Percentiles rank a stretch among this genome's conserved stretches.
Evolutionary conservation across 352 stramenopile species (phyloP).

Genomic region (Phytophthora uliginosa): DNA sequence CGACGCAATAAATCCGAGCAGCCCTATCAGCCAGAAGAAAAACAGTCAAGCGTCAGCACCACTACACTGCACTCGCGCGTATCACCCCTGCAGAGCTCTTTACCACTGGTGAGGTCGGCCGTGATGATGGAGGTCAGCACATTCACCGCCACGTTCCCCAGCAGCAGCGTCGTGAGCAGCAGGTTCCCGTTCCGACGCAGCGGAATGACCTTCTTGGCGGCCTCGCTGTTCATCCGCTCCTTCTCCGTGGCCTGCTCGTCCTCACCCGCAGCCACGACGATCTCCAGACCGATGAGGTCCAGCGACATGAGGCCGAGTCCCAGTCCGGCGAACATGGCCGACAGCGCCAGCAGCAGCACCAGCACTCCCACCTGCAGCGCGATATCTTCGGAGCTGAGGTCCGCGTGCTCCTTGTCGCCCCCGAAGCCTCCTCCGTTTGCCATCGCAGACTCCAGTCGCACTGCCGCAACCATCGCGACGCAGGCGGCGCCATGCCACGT

Average conservation of each 20-base stretch:
- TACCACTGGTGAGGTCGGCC: constrained; percentile 88
- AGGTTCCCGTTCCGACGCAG: constrained; percentile 97
- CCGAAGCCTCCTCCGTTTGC: constrained; percentile 18
- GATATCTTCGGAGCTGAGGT: constrained; percentile 29
- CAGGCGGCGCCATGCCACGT: not conserved
- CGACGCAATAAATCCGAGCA: constrained; percentile 95
- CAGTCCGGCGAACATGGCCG: constrained; percentile 94
- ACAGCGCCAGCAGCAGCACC: constrained; percentile 83
- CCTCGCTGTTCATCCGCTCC: constrained; percentile 68
- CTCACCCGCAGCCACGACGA: constrained; percentile 94
- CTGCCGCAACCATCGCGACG: constrained; percentile 3
- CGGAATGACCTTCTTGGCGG: constrained; percentile 85
- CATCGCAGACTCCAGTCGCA: constrained; percentile 8
- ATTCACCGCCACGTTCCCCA: constrained; percentile 99
- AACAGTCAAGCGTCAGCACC: not conserved
- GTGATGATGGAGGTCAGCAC: constrained; percentile 98
- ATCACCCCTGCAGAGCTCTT: not conserved
- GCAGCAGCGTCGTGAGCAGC: constrained; percentile 98
- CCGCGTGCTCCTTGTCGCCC: not conserved
- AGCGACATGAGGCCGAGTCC: constrained; percentile 98
- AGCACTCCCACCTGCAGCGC: constrained; percentile 62
- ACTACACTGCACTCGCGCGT: not conserved
- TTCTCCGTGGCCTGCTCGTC: constrained; percentile 80
- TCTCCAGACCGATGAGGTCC: constrained; percentile 98
- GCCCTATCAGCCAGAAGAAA: constrained; percentile 25